phyloP scores from a whole-genome alignment of 2,329 filamentous ascomycete species.

The Beauveria varroae region DNA sequence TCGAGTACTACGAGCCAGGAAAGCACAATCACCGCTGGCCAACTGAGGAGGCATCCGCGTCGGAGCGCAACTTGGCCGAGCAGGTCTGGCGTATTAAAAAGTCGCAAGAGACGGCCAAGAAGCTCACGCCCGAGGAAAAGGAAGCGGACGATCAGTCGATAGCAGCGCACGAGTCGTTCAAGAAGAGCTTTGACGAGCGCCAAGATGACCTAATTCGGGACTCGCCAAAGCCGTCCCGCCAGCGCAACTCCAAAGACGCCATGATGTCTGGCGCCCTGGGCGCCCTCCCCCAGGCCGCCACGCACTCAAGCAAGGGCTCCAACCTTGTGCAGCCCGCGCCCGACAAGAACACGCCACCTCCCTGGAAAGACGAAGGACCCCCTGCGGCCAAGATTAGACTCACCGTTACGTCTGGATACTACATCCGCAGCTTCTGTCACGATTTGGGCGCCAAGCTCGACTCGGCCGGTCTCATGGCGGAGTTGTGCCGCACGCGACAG shows the following conservation, averaged over 20 bases:
- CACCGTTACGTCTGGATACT: slow-evolving; percentile 93
- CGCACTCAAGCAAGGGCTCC: slow-evolving; percentile 34
- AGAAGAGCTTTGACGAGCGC: slow-evolving; percentile 50
- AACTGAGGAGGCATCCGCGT: slow-evolving; percentile 63
- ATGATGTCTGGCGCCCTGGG: slow-evolving; percentile 54
- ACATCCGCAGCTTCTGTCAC: slow-evolving; percentile 88
- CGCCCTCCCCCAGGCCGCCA: slow-evolving; percentile 36
- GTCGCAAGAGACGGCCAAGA: slow-evolving; percentile 42
- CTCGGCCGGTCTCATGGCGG: slow-evolving; percentile 80
- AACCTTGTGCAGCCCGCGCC: slow-evolving; percentile 45
- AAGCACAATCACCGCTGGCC: slow-evolving; percentile 76
- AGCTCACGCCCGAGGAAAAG: slow-evolving; percentile 46
- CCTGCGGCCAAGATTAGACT: slow-evolving; percentile 78
- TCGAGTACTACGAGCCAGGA: slow-evolving; percentile 80
- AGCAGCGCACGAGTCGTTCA: slow-evolving; percentile 48
- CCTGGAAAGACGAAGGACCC: slow-evolving; percentile 55
- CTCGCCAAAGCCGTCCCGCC: slow-evolving; percentile 22
- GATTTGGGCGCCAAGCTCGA: slow-evolving; percentile 78
- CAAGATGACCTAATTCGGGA: slow-evolving; percentile 51
- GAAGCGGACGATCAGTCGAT: slow-evolving; percentile 47
- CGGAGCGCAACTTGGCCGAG: slow-evolving; percentile 70
- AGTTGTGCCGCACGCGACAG: slow-evolving; percentile 73
- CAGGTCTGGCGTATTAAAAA: slow-evolving; percentile 59
- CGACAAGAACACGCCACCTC: slow-evolving; percentile 40
- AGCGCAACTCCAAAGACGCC: slow-evolving; percentile 24